These are phyloP conservation scores for Penicillium italicum DNA, from an alignment of 2,329 filamentous ascomycete genomes.

Conservation along the genomic window DNA sequence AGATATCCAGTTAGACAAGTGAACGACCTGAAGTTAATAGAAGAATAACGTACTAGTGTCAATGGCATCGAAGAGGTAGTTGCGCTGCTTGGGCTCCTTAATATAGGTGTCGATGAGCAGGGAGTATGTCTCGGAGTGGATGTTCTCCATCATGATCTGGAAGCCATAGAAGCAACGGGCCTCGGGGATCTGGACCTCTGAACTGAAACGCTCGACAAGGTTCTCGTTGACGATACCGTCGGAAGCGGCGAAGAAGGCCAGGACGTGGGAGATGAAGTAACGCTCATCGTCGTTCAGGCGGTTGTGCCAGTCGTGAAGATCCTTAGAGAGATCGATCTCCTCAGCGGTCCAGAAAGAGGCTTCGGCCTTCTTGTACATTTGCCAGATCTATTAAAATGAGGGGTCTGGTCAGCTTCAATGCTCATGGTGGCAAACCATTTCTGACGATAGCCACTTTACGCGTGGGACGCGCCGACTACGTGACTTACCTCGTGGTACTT, in stretches of 20 bases:
- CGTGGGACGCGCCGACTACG: slow-evolving; percentile 55
- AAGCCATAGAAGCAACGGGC: slow-evolving; percentile 99
- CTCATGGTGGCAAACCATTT: slow-evolving; percentile 3
- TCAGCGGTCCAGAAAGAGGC: slow-evolving; percentile 99
- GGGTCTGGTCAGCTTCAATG: slow-evolving; percentile 12
- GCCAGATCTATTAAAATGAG: slow-evolving; percentile 72
- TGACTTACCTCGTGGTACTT: slow-evolving; percentile 95
- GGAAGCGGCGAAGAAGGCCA: slow-evolving; percentile 98
- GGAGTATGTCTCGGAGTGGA: slow-evolving; percentile 99
- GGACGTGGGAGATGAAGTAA: slow-evolving; percentile 97
- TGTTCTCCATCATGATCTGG: slow-evolving; percentile 99
- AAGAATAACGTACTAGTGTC: slow-evolving; percentile 73
- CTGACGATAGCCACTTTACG: slow-evolving; percentile 58
- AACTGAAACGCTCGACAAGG: slow-evolving; percentile 94
- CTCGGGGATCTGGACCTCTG: slow-evolving; percentile 94
- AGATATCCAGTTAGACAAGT: slow-evolving; percentile 26
- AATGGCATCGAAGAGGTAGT: slow-evolving; percentile 96
- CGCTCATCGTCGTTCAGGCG: slow-evolving; percentile 93
- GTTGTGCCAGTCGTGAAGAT: slow-evolving; percentile 99
- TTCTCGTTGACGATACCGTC: slow-evolving; percentile 99
- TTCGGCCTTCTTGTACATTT: slow-evolving; percentile 99
- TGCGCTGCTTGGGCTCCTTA: slow-evolving; percentile 91
- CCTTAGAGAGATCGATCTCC: slow-evolving; percentile 98
- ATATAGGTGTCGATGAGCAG: slow-evolving; percentile 99
- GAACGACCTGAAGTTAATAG: not conserved